A percentile compares a stretch with the other conserved stretches of the same genome.
Conservation (phyloP, 768 basidiomycete species). For the Rhodocollybia butyracea region DNA sequence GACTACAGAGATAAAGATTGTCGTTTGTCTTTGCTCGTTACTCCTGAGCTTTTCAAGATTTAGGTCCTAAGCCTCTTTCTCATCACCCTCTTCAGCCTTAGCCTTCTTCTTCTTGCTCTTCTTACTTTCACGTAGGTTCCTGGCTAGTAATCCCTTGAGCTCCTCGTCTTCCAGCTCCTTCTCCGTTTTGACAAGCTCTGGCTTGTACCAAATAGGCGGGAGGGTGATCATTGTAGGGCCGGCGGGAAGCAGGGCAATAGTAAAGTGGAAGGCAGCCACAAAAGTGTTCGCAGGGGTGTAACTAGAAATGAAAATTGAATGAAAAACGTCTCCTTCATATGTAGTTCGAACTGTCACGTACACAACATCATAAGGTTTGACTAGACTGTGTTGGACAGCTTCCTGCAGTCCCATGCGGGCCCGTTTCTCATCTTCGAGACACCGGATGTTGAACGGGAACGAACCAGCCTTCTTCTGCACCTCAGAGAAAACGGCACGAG, state of each 20-base stretch:
- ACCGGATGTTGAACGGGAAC: slow-evolving; percentile 96
- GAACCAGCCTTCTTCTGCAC: slow-evolving; percentile 97
- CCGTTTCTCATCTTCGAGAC: slow-evolving; percentile 93
- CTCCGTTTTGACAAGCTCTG: slow-evolving; percentile 85
- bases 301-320: slow-evolving; percentile 30
- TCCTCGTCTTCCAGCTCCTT: slow-evolving; percentile 89
- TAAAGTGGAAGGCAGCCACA: slow-evolving; percentile 97
- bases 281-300: slow-evolving; percentile 81
- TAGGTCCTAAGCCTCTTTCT: slow-evolving; percentile 16
- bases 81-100: slow-evolving; percentile 44
- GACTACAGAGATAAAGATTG: neutral
- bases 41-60: slow-evolving; percentile 1
- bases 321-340: neutral
- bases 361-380: slow-evolving; percentile 95
- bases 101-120: slow-evolving; percentile 89
- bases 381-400: slow-evolving; percentile 89
- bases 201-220: slow-evolving; percentile 89
- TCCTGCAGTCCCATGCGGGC: slow-evolving; percentile 94
- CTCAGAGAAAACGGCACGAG: slow-evolving; percentile 93
- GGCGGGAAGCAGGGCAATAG: slow-evolving; percentile 86
- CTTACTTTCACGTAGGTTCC: slow-evolving; percentile 83
- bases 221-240: slow-evolving; percentile 88
- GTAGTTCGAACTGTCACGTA: slow-evolving; percentile 32
- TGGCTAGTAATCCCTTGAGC: slow-evolving; percentile 72
- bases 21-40: neutral